A percentile compares a stretch with the other conserved stretches of the same genome.
Conservation (phyloP, 2,329 filamentous ascomycete species). For the Ceratocystiopsis sp. region DNA sequence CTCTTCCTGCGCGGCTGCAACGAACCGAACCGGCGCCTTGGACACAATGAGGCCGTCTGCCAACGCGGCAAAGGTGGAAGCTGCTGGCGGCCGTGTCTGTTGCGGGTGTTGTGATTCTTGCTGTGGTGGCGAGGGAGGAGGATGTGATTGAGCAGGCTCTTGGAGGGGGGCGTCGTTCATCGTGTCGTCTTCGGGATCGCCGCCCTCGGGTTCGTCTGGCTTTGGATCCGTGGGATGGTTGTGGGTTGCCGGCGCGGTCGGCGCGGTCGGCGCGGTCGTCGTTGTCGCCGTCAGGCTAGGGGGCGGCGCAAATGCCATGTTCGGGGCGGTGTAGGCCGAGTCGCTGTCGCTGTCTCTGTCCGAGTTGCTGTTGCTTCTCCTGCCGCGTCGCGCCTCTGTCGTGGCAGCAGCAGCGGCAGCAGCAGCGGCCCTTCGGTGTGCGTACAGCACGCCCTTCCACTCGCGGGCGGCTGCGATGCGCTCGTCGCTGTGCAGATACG, state of each 20-base stretch:
- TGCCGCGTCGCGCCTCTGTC: not conserved
- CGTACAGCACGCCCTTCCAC: conserved; percentile 71
- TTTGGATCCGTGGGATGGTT: not conserved
- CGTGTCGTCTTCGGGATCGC: not conserved
- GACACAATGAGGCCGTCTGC: conserved; percentile 46
- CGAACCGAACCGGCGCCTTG: conserved; percentile 59
- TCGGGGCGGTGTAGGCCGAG: conserved; percentile 3
- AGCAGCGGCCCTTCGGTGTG: conserved; percentile 30
- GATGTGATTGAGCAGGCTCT: conserved; percentile 21
- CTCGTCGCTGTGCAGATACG: conserved; percentile 73
- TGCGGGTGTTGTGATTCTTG: not conserved
- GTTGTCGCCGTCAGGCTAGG: conserved; percentile 11
- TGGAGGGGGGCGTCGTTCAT: not conserved
- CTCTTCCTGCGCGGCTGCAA: conserved; percentile 15
- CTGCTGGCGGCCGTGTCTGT: conserved; percentile 16
- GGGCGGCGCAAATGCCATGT: too few relatives aligned
- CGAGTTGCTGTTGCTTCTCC: conserved; percentile 20
- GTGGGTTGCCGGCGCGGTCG: conserved; percentile 5
- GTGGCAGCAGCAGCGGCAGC: too few relatives aligned
- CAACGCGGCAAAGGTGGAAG: conserved; percentile 10
- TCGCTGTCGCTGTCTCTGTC: conserved; percentile 30
- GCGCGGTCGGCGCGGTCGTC: conserved; percentile 17
- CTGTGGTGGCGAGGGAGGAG: not conserved
- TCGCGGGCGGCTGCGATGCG: conserved; percentile 63
- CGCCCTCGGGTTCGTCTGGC: not conserved